Evolutionary conservation across 495 filamentous ascomycete species (phyloP).

Genomic region (Chaetomium cochliodes): DNA sequence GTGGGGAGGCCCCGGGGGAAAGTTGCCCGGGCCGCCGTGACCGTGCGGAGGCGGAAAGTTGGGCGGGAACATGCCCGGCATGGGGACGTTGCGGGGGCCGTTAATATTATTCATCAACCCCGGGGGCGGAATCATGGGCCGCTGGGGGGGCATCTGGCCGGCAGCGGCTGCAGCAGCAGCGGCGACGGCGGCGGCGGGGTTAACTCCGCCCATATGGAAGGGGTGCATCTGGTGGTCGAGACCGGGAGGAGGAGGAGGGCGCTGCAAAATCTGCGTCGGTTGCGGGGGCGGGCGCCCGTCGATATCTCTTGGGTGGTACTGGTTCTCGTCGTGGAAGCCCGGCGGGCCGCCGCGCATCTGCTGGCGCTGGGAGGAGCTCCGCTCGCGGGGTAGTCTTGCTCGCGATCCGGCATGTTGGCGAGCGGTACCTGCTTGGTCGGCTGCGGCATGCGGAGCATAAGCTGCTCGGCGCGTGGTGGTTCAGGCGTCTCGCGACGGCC

Average conservation of each 20-base stretch:
- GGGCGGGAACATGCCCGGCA: constrained; percentile 49
- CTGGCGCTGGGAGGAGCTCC: constrained; percentile 31
- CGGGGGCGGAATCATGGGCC: constrained; percentile 55
- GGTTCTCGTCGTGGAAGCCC: constrained; percentile 44
- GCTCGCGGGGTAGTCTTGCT: constrained; percentile 44
- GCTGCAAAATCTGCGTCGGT: constrained; percentile 56
- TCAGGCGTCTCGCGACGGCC: constrained; percentile 45
- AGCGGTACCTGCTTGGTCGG: constrained; percentile 34
- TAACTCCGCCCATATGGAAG: constrained; percentile 41
- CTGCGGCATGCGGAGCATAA: constrained; percentile 34
- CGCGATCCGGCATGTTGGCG: constrained; percentile 41
- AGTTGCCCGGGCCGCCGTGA: constrained; percentile 19
- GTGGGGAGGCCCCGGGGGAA: constrained; percentile 24
- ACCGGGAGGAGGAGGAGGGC: constrained; percentile 52
- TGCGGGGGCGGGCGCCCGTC: constrained; percentile 38
- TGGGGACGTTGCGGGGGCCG: constrained; percentile 43
- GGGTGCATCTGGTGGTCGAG: constrained; percentile 51
- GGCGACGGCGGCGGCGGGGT: constrained; percentile 18
- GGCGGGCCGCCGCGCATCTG: constrained; percentile 38
- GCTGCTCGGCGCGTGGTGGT: constrained; percentile 44
- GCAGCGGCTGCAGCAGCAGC: constrained; percentile 8
- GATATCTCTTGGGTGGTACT: constrained; percentile 44
- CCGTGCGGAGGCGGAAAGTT: constrained; percentile 45
- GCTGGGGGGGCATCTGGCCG: constrained; percentile 41
- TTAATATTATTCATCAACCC: constrained; percentile 49